These are phyloP conservation scores for Mycena maculata DNA, from an alignment of 768 basidiomycete species.

Conservation along the genomic window DNA sequence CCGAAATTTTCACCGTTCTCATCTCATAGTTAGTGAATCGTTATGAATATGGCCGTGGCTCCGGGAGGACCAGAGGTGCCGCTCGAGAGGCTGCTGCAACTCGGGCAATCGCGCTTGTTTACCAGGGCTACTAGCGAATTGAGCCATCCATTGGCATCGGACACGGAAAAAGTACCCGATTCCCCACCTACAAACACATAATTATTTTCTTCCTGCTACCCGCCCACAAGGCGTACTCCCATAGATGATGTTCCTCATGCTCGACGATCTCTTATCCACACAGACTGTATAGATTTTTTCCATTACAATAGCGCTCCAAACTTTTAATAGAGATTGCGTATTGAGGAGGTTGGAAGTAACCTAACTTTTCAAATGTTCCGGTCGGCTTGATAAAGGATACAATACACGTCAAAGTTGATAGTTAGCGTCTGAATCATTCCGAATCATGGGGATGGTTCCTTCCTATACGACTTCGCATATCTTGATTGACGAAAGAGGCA, in stretches of 20 bases:
- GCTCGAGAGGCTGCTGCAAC: conserved; percentile 43
- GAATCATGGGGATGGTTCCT: too few species aligned
- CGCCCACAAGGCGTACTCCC: too few species aligned
- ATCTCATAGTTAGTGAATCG: conserved; percentile 34
- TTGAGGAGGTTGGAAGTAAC: too few species aligned
- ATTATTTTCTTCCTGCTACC: too few species aligned
- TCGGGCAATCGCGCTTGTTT: conserved; percentile 22
- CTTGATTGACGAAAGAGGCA: too few species aligned
- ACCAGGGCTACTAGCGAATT: neutral
- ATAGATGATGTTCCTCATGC: too few species aligned
- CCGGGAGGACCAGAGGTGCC: conserved; percentile 22
- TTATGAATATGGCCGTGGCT: conserved; percentile 39
- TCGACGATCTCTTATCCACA: too few species aligned
- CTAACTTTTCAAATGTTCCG: neutral
- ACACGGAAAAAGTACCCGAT: neutral
- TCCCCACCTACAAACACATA: too few species aligned
- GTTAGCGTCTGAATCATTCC: neutral
- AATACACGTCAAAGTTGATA: neutral
- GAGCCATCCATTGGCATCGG: neutral
- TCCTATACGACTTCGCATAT: neutral
- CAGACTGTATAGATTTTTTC: too few species aligned
- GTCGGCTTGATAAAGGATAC: neutral
- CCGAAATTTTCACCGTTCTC: neutral
- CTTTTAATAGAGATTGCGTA: too few species aligned
- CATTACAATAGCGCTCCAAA: too few species aligned